Evolutionary conservation across 257 asterid species (phyloP).

Genomic region (Cruciata laevipes): DNA sequence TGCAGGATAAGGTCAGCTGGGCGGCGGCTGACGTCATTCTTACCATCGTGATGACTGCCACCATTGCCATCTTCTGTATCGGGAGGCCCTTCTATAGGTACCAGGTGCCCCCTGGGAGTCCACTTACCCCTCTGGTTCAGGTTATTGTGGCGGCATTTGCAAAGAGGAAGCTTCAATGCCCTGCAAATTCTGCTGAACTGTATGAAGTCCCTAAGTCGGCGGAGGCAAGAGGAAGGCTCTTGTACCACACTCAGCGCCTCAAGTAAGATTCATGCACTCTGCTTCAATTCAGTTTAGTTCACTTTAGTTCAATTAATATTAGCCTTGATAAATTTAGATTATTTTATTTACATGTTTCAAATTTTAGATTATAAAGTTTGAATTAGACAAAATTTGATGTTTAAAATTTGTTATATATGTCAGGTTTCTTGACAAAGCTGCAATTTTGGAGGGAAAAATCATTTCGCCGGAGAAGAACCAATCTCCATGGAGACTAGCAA

Average conservation of each 20-base stretch:
- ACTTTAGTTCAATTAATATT: too few species aligned
- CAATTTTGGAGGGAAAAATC: slow-evolving; percentile 39
- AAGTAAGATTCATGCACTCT: slow-evolving; percentile 12
- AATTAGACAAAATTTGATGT: too few species aligned
- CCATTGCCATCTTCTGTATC: slow-evolving; percentile 29
- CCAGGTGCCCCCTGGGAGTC: slow-evolving; percentile 58
- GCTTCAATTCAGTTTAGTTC: neutral
- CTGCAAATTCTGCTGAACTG: slow-evolving; percentile 35
- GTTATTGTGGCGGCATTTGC: slow-evolving; percentile 60
- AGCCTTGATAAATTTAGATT: too few species aligned
- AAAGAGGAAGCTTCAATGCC: slow-evolving; percentile 48
- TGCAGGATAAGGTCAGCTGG: slow-evolving; percentile 71
- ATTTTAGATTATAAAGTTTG: too few species aligned
- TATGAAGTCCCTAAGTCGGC: slow-evolving; percentile 50
- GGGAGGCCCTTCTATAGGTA: slow-evolving; percentile 69
- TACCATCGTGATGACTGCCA: slow-evolving; percentile 45
- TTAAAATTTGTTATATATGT: too few species aligned
- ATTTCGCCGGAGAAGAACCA: slow-evolving; percentile 16
- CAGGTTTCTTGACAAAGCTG: slow-evolving; percentile 87
- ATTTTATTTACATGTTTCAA: too few species aligned
- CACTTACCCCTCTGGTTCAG: slow-evolving; percentile 57
- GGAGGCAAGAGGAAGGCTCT: slow-evolving; percentile 39
- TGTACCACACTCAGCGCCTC: slow-evolving; percentile 59
- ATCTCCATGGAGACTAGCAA: slow-evolving; percentile 53
- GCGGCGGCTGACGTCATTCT: slow-evolving; percentile 62